phyloP scores from a whole-genome alignment of 305 asterid genomes.

The Fraxinus velutina region DNA sequence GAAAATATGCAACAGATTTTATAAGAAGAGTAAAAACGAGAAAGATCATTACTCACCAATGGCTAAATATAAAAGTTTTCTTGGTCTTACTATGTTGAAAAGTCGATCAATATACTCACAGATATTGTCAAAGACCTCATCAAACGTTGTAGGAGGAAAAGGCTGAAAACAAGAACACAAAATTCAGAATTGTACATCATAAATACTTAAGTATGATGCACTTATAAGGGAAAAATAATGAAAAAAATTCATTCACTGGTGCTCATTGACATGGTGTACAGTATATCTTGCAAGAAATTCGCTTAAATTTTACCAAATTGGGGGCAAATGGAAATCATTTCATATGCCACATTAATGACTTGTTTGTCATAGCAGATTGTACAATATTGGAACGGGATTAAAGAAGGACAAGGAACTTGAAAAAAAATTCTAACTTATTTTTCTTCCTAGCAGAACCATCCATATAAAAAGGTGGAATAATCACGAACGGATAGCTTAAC shows the following conservation, averaged over 20 bases:
- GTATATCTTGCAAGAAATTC: background rate
- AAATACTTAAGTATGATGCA: background rate
- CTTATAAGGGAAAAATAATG: background rate
- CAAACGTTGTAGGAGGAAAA: slow-evolving; percentile 41
- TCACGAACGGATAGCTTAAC: background rate
- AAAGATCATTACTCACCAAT: slow-evolving; percentile 35
- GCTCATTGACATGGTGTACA: background rate
- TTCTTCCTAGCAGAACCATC: background rate
- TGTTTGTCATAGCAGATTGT: background rate
- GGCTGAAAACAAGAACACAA: slow-evolving; percentile 16
- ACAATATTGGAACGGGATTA: background rate
- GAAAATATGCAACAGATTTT: background rate
- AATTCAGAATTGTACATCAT: background rate
- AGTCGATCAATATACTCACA: slow-evolving; percentile 45
- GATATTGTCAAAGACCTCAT: slow-evolving; percentile 41
- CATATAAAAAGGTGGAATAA: background rate
- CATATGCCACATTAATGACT: background rate
- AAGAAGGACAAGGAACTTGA: background rate
- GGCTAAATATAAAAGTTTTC: slow-evolving; percentile 50
- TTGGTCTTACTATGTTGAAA: slow-evolving; percentile 45
- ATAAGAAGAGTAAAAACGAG: background rate
- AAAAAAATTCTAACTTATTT: background rate
- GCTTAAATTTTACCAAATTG: background rate
- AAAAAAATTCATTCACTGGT: background rate
- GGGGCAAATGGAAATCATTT: background rate